These are phyloP conservation scores for Urostyla sp. DNA, from an alignment of 73 alveolate genomes.

Conservation along the genomic window DNA sequence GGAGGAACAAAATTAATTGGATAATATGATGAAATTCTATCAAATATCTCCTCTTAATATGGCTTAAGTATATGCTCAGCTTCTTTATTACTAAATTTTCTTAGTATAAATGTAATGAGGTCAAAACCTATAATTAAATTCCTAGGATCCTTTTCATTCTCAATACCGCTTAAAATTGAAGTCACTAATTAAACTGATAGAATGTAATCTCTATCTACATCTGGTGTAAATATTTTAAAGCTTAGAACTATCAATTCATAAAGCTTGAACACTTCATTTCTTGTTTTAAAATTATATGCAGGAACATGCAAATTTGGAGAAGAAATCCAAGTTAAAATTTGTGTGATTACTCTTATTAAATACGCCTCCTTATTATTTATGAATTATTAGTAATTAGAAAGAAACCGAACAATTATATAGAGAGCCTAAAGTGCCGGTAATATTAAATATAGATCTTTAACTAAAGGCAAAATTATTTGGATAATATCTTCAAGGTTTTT, in stretches of 20 bases:
- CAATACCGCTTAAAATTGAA: slow-evolving; percentile 55
- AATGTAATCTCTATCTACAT: slow-evolving; percentile 10
- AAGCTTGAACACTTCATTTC: slow-evolving; percentile 34
- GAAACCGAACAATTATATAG: too few relatives aligned
- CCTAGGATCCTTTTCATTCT: slow-evolving; percentile 70
- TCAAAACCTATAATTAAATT: slow-evolving; percentile 56
- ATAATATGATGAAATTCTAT: slow-evolving; percentile 56
- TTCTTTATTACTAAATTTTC: not conserved
- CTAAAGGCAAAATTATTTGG: not conserved
- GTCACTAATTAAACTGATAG: too few relatives aligned
- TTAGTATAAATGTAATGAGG: slow-evolving; percentile 34
- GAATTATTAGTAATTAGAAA: too few relatives aligned
- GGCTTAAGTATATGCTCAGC: slow-evolving; percentile 35
- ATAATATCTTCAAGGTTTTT: not conserved
- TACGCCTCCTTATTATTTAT: too few relatives aligned
- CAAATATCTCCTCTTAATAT: slow-evolving; percentile 56
- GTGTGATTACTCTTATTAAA: too few relatives aligned
- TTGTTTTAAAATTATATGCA: slow-evolving; percentile 42
- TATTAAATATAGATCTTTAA: too few relatives aligned
- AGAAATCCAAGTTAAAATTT: not conserved
- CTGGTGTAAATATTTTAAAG: not conserved
- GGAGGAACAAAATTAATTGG: slow-evolving; percentile 74
- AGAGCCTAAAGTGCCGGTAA: too few relatives aligned
- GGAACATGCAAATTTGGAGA: slow-evolving; percentile 46
- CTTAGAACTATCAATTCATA: not conserved